Evolutionary conservation across 1,284 basidiomycete species (phyloP), one percentile per base, ranked within the genome.

Genomic region (Xanthoconium separans): DNA sequence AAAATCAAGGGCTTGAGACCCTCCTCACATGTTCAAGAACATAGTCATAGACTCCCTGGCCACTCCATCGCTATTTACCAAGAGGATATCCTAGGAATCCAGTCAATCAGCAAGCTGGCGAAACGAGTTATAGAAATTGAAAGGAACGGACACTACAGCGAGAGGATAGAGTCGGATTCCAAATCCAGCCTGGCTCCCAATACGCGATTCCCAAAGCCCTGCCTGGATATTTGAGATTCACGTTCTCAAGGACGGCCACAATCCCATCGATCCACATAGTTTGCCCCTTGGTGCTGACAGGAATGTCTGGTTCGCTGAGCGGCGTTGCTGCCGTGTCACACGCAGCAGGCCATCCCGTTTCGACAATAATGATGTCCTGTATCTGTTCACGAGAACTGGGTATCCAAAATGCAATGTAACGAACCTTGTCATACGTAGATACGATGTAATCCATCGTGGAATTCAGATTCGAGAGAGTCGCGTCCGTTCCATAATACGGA

Each of bases 361-460:
- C 61, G 15, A 47, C 42, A 2, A 64, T n/a, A 44, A 64, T 55
- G 41, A 61, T 44, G 8, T 46, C 50, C 61, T 63, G 33, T 12
- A 11, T 34, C 16, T 34, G 9, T 37, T 31, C 9, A 30, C 63
- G 27, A 63, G 48, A 31, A 48, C 22, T 22, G 10, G 13, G 7
- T 39, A 9, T 27, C 6, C 1, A 11, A 40, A 30, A 31, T 37
- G 3, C n/a, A 6, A 24, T 37, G 39, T 3, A 8, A 49, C 61
- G 5, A 33, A 8, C 61, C 58, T 61, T 61, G 22, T 41, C 13
- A 11, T 58, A 63, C 4, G 43, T 46, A 7, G 49, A 61, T 11
- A 49, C 40, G 18, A 63, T 16, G 16, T 37, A 16, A 20, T 34
- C 8, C 45, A 60, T 33, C 1, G 54, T 45, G 16, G 22, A 24